phyloP scores from a whole-genome alignment of 73 alveolate genomes.

The Symbiodinium pilosum region DNA sequence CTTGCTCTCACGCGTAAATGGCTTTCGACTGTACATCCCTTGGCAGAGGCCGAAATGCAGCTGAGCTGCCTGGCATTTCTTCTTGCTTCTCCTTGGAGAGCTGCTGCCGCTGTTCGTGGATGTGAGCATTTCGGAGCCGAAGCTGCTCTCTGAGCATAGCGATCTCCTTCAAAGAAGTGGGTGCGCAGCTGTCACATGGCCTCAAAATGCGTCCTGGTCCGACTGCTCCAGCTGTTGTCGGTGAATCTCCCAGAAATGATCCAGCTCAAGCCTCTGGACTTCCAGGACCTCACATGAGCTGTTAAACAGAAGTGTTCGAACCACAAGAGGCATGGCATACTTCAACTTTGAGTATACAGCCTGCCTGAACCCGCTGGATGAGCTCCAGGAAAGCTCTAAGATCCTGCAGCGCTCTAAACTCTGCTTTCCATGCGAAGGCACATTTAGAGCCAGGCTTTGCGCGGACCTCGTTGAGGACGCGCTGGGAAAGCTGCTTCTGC shows the following conservation, averaged over 20 bases:
- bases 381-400: constrained; percentile 89
- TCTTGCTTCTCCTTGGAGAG: constrained; percentile 55
- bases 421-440: too few relatives aligned
- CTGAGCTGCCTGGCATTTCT: neutral
- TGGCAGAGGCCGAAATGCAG: too few relatives aligned
- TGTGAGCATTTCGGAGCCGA: constrained; percentile 60
- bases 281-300: constrained; percentile 37
- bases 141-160: constrained; percentile 89
- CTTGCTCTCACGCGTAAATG: neutral
- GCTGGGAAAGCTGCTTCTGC: constrained; percentile 85
- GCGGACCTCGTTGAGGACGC: constrained; percentile 66
- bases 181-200: neutral
- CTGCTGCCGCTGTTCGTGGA: constrained; percentile 90
- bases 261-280: constrained; percentile 86
- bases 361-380: constrained; percentile 89
- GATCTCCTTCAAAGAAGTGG: constrained; percentile 23
- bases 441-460: too few relatives aligned
- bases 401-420: too few relatives aligned
- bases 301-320: neutral
- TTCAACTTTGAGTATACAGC: too few relatives aligned
- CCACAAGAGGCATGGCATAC: neutral
- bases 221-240: constrained; percentile 89
- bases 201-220: constrained; percentile 26
- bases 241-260: constrained; percentile 88
- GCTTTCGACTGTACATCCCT: neutral